Conservation (phyloP, 352 stramenopile genomes). For the Globisporangium canariense region DNA sequence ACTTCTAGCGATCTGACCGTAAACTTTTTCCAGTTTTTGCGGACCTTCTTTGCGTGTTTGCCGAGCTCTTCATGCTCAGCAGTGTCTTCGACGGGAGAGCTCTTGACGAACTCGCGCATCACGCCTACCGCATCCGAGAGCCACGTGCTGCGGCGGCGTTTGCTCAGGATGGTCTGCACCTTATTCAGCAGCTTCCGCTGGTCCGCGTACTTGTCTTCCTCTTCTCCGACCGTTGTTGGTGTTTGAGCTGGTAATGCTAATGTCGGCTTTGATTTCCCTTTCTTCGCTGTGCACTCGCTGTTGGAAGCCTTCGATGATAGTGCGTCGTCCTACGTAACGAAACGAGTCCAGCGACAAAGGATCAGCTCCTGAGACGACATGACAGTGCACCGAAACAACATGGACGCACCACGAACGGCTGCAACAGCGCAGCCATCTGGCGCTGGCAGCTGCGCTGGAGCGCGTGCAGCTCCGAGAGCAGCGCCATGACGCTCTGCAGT, state of each 20-base stretch:
- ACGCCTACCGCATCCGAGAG: conserved; percentile 9
- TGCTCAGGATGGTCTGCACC: conserved; percentile 1
- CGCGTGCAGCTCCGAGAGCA: conserved; percentile 33
- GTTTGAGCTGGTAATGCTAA: neutral
- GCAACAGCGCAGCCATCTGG: conserved; percentile 11
- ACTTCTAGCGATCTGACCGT: neutral
- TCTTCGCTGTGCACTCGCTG: neutral
- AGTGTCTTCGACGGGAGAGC: neutral
- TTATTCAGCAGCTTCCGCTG: conserved; percentile 3
- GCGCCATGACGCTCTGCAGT: conserved; percentile 21
- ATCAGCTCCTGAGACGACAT: neutral
- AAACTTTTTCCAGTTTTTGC: conserved; percentile 1
- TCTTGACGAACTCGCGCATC: conserved; percentile 6
- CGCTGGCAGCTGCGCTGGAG: conserved; percentile 23
- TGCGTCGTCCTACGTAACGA: neutral
- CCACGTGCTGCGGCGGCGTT: neutral
- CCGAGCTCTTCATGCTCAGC: neutral
- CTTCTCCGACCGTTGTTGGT: neutral
- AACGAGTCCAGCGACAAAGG: neutral
- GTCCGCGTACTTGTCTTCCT: neutral
- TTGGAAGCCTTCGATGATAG: neutral
- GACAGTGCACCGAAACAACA: neutral
- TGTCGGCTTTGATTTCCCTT: neutral
- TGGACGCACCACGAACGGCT: conserved; percentile 12
- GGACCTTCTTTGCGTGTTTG: neutral